Base-by-base conservation (phyloP, 2,329 filamentous ascomycete genomes). In the Fusarium irregulare region DNA sequence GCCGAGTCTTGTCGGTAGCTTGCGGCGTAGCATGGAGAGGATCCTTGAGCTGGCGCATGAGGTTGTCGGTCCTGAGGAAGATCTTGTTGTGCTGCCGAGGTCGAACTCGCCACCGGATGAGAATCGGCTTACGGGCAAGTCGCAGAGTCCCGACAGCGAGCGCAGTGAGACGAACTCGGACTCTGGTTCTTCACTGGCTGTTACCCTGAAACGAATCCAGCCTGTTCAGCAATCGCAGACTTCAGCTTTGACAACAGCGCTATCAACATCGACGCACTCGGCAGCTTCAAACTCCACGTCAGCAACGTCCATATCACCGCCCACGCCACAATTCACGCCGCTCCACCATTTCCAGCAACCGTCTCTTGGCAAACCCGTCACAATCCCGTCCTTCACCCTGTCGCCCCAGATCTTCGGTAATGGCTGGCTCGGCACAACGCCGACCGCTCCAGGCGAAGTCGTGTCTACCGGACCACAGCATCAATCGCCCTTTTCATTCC, bases 51-150 rank as follows among this genome's bases (percentile, higher is more conserved):
- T 76, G 48, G 75, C 72, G 14, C 59, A 70, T 45, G 75, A 76
- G 32, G 75, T 76, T 12, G 73, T 75, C 10, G 75, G 74, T 1
- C 66, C 73, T 0, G 74, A 76, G 37, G 74, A 74, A 14, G 69
- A 63, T 13, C 61, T 68, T 13, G 68, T 60, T 37, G 60, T 68
- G 4, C 27, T 71, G 18, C 68, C 68, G 1, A 48, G 37, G 23
- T 41, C 64, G n/a, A 53, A 30, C 51, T 67, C 64, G 25, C 56
- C 56, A 3, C n/a, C 30, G 5, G 54, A 56, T 0, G 50, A 59
- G 16, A 37, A 40, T 4, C 34, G 27, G 13, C 37, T 18, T 11
- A 34, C 23, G 9, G 65, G 28, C 12, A 34, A 37, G 11, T 64
- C 54, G 23, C 45, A 48, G 13, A 59, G 51, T 13, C 62, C 60